Conservation (phyloP, 1,284 basidiomycete genomes). For the Athelia psychrophila region DNA sequence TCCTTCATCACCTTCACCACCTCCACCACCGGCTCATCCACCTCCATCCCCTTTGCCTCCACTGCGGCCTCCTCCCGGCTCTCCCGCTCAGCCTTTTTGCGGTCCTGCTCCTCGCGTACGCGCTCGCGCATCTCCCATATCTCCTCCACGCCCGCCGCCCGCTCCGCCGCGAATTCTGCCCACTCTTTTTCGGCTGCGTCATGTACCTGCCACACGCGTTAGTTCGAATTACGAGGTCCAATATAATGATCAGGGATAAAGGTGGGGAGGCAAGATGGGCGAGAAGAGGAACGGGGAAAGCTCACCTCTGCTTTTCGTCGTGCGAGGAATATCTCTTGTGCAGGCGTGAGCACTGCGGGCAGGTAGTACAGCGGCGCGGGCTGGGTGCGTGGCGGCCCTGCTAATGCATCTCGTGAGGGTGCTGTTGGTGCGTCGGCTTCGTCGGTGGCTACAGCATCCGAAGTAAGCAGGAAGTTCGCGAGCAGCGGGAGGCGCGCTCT, state of each 20-base stretch:
- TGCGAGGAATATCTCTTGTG: conserved; percentile 65
- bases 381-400: conserved; percentile 56
- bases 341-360: conserved; percentile 63
- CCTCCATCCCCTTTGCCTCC: conserved; percentile 15
- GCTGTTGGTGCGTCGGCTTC: conserved; percentile 5
- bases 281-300: conserved; percentile 9
- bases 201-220: conserved; percentile 40
- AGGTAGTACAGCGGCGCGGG: conserved; percentile 77
- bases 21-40: conserved; percentile 6
- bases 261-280: conserved; percentile 1
- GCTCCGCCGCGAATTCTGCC: conserved; percentile 58
- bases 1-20: conserved; percentile 18
- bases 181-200: conserved; percentile 69
- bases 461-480: conserved; percentile 73
- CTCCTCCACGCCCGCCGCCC: conserved; percentile 55
- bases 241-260: conserved; percentile 2
- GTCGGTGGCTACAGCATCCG: conserved; percentile 40
- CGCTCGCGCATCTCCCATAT: conserved; percentile 58
- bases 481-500: conserved; percentile 65
- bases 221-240: background rate
- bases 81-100: conserved; percentile 35
- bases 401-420: conserved; percentile 40
- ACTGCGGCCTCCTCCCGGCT: conserved; percentile 9
- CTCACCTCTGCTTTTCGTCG: conserved; percentile 59
- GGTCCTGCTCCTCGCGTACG: conserved; percentile 63